phyloP scores from a whole-genome alignment of 108 stramenopile genomes.

The Nannochloropsis granulata region DNA sequence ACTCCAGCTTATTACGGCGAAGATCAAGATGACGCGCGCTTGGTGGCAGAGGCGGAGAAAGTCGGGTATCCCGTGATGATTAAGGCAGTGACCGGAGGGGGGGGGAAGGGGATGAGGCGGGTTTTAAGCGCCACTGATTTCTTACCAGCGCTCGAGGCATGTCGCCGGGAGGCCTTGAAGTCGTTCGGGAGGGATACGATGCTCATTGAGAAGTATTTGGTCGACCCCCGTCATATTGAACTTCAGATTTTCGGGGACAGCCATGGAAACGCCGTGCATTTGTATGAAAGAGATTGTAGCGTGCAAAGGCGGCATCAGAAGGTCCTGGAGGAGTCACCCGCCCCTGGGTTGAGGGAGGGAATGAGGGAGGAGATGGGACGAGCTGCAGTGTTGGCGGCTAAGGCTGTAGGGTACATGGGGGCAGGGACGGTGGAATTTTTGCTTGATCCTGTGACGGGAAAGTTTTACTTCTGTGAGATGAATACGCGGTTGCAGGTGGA shows the following conservation, averaged over 20 bases:
- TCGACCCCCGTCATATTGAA: slow-evolving; percentile 86
- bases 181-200: slow-evolving; percentile 86
- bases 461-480: slow-evolving; percentile 94
- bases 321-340: slow-evolving; percentile 92
- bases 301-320: slow-evolving; percentile 92
- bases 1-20: slow-evolving; percentile 51
- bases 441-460: slow-evolving; percentile 64
- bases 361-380: slow-evolving; percentile 54
- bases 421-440: slow-evolving; percentile 98
- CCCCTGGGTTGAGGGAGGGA: slow-evolving; percentile 53
- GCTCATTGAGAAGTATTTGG: slow-evolving; percentile 87
- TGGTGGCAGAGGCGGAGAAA: slow-evolving; percentile 37
- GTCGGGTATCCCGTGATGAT: slow-evolving; percentile 74
- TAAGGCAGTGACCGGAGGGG: slow-evolving; percentile 84
- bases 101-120: slow-evolving; percentile 86
- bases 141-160: slow-evolving; percentile 35
- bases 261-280: slow-evolving; percentile 75
- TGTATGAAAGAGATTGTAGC: slow-evolving; percentile 84
- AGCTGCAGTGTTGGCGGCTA: slow-evolving; percentile 63
- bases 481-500: slow-evolving; percentile 98
- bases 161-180: slow-evolving; percentile 43
- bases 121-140: slow-evolving; percentile 56
- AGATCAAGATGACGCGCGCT: slow-evolving; percentile 34
- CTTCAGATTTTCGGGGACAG: slow-evolving; percentile 85
- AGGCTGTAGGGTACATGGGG: slow-evolving; percentile 74